Evolutionary conservation across 2,329 filamentous ascomycete genomes (phyloP).

Genomic region (Colletotrichum australisinense): DNA sequence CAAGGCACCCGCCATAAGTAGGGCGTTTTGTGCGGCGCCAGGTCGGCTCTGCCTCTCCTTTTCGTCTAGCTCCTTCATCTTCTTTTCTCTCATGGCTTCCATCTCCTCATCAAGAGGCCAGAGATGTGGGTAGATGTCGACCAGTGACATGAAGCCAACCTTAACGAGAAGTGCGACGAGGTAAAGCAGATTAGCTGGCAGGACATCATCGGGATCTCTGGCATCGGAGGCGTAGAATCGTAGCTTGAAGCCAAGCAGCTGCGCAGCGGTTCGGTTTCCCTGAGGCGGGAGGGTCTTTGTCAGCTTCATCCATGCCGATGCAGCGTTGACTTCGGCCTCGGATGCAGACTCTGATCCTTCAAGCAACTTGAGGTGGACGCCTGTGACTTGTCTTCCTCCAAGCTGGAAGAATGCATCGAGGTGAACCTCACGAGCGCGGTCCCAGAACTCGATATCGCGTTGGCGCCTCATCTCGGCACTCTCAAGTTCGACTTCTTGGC

Average conservation of each 20-base stretch:
- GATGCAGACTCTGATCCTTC: constrained; percentile 53
- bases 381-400: constrained; percentile 75
- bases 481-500: constrained; percentile 74
- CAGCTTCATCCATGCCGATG: constrained; percentile 79
- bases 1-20: constrained; percentile 87
- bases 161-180: constrained; percentile 94
- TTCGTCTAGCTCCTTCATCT: constrained; percentile 81
- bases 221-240: constrained; percentile 90
- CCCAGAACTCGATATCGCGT: constrained; percentile 85
- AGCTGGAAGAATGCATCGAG: constrained; percentile 91
- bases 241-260: constrained; percentile 96
- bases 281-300: constrained; percentile 86
- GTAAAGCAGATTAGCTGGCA: constrained; percentile 94
- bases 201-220: constrained; percentile 77
- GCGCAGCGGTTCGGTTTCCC: constrained; percentile 92
- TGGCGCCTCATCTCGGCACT: constrained; percentile 67
- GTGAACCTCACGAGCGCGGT: constrained; percentile 78
- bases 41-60: constrained; percentile 78
- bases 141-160: constrained; percentile 93
- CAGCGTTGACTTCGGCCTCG: constrained; percentile 65
- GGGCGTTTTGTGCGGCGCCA: constrained; percentile 82
- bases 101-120: constrained; percentile 88
- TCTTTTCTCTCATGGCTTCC: constrained; percentile 76
- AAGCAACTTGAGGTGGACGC: constrained; percentile 64
- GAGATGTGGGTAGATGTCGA: constrained; percentile 91